Conservation (phyloP, 2,329 filamentous ascomycete species). For the Claviceps maximensis region DNA sequence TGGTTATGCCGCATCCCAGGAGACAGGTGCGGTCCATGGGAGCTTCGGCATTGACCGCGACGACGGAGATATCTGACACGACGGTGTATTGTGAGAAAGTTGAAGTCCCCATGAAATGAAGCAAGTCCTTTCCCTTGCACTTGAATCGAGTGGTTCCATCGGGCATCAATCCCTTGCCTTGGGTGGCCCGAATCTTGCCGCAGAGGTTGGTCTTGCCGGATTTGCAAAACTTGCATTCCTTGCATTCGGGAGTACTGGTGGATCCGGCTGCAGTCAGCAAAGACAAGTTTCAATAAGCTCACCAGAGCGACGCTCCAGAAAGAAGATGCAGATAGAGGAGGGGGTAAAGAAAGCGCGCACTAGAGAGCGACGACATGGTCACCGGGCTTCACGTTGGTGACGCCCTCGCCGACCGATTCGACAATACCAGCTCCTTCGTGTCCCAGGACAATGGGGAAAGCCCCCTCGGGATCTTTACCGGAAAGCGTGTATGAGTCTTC, state of each 20-base stretch:
- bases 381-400: slow-evolving; percentile 85
- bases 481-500: slow-evolving; percentile 86
- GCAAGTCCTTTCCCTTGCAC: slow-evolving; percentile 85
- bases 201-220: slow-evolving; percentile 99
- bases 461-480: slow-evolving; percentile 93
- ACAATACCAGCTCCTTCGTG: slow-evolving; percentile 88
- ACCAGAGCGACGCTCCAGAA: too few relatives aligned
- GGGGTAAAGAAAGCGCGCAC: slow-evolving; percentile 31
- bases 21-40: slow-evolving; percentile 94
- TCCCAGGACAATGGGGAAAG: slow-evolving; percentile 77
- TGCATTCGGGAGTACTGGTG: slow-evolving; percentile 80
- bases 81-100: slow-evolving; percentile 99
- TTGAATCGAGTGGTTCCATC: slow-evolving; percentile 92
- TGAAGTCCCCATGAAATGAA: slow-evolving; percentile 98
- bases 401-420: slow-evolving; percentile 87
- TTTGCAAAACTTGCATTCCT: slow-evolving; percentile 99
- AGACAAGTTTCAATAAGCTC: neutral
- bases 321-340: neutral
- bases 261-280: neutral
- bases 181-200: slow-evolving; percentile 95
- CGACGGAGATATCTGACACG: slow-evolving; percentile 95
- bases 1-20: slow-evolving; percentile 96
- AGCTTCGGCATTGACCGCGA: slow-evolving; percentile 79
- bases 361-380: slow-evolving; percentile 87
- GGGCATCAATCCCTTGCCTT: slow-evolving; percentile 93